Base-by-base conservation (phyloP, 306 rosid genomes). In the Cucurbita moschata region DNA sequence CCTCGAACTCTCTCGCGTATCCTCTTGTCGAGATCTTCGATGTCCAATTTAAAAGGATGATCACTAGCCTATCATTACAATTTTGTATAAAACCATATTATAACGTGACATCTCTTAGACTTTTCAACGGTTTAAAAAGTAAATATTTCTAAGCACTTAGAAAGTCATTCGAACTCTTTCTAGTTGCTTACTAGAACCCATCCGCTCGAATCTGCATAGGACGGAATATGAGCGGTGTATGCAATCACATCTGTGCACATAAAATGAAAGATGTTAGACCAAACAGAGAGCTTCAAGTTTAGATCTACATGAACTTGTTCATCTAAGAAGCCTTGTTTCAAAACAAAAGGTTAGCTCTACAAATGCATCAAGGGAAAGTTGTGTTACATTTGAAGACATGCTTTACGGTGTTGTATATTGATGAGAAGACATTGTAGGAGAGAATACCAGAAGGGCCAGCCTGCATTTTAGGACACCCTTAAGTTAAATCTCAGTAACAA, bases 151-250 rank as follows among this genome's bases (percentile, higher is more conserved):
- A 46, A 46, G 50, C 13, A 8, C 51, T 10, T 47, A 11, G 51
- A 47, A 47, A 47, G 15, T 50, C 18, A 50, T 14, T 50, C 18
- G 30, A 63, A 16, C 21, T 39, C 16, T 38, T 73, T 59, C 5
- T 23, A 42, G 46, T 50, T 42, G 63, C 80, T 64, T 75, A 79
- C 85, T 82, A 79, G 12, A 66, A 82, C 80, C 85, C 80, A 79
- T 72, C 82, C 85, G 16, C 70, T 30, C 2, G 85, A 78, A 58
- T 82, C 82, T 26, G 85, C 82, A 58, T 75, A 82, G 26, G 85
- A 82, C 7, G 85, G 82, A 60, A 81, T 68, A 70, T 82, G 80
- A 71, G 85, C 80, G 3, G 80, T 78, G 65, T 47, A 82, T 30
- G 80, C 80, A n/a, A 65, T 15, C 76, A 78, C 80, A 76, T 82